Evolutionary conservation across 2,329 filamentous ascomycete species (phyloP), one percentile per base, ranked within the genome.

Genomic region (Harringtonia lauricola): DNA sequence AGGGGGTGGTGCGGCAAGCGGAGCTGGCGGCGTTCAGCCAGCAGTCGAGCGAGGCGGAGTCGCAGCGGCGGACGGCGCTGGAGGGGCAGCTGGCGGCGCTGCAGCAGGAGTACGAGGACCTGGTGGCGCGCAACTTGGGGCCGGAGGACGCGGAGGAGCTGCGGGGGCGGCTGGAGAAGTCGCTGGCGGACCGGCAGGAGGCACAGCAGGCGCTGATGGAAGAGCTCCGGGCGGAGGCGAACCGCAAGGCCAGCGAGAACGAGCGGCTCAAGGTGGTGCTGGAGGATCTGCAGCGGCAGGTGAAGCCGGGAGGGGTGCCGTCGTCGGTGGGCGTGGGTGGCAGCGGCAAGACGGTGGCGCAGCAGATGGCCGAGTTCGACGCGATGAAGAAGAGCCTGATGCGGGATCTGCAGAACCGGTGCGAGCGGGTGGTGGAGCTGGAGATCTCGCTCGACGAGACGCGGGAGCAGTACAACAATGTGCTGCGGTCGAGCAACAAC

Each of bases 301-400:
- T 83, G 58, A 87, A 87, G 69, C 17, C 26, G 13, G n/a, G 24
- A 8, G 21, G 9, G 68, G 69, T 74, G 43, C 64, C 65, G 33
- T 60, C 61, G 19, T 36, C 28, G 65, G 21, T 21, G 15, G 24
- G 7, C 8, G 13, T 39, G 17, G 14, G 28, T n/a, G 68, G 78
- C 44, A 86, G 86, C 56, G 84, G 84, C 72, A 95, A 95, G 74
- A 94, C 87, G 13, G 79, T 96, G 36, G 88, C 94, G 61, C 90
- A 98, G 67, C 92, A 96, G 67, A 94, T 98, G 63, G 86, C 90
- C 46, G 92, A 98, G 61, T 98, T 98, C 55, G 92, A 98, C 64
- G 85, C 87, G 47, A 98, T 98, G 89, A 98, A 98, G 80, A 98
- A 98, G 78, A 94, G 86, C 52, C 72, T 98, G 54, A 98, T 98